phyloP scores from a whole-genome alignment of 805 yeast genomes.

The Starmera quercuum region DNA sequence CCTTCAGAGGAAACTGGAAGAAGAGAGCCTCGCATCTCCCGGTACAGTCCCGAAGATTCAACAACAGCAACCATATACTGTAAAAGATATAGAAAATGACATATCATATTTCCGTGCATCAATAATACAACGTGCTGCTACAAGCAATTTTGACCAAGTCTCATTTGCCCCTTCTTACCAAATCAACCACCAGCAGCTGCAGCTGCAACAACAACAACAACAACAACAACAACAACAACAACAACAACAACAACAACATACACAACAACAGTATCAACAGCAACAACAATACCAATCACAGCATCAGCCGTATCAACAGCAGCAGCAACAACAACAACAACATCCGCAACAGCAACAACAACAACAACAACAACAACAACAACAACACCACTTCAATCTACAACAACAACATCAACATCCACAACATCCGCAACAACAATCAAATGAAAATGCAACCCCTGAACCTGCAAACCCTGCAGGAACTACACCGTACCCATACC shows the following conservation, averaged over 20 bases:
- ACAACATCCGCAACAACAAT: neutral
- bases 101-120: constrained; percentile 18
- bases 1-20: neutral
- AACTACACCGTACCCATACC: constrained; percentile 2
- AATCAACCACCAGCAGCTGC: constrained; percentile 6
- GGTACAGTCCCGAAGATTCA: constrained; percentile 6
- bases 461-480: neutral
- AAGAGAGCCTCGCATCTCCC: constrained; percentile 2
- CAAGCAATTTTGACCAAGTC: constrained; percentile 17
- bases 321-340: too few species aligned
- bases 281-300: constrained; percentile 4
- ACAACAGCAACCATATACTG: neutral
- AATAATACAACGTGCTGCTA: constrained; percentile 19
- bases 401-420: constrained; percentile 1
- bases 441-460: neutral
- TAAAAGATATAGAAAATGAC: constrained; percentile 10
- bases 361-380: constrained; percentile 1
- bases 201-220: constrained; percentile 8
- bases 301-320: constrained; percentile 1
- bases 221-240: constrained; percentile 2
- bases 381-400: neutral
- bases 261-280: constrained; percentile 7
- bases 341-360: too few species aligned
- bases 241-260: constrained; percentile 10
- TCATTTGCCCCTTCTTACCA: constrained; percentile 19